A percentile compares a stretch with the other conserved stretches of the same genome.
Evolutionary conservation across 2,329 filamentous ascomycete genomes (phyloP).

Genomic region (Claviceps africana): DNA sequence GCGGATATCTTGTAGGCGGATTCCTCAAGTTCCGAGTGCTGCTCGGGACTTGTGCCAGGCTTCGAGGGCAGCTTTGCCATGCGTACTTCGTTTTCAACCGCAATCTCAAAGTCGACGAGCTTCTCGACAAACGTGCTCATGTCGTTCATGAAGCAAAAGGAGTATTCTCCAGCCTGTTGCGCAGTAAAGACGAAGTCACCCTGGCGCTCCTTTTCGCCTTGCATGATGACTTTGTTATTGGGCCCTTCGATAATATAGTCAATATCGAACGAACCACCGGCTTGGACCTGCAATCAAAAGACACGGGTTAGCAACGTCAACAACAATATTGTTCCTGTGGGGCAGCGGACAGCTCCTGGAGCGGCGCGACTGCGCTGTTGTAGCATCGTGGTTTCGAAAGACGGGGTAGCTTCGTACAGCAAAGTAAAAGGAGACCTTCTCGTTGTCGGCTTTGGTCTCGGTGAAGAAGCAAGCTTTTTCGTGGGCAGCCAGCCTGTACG

Average conservation of each 20-base stretch:
- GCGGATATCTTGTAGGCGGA: constrained; percentile 89
- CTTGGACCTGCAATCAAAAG: constrained; percentile 61
- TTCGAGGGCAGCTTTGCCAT: constrained; percentile 67
- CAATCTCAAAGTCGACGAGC: constrained; percentile 93
- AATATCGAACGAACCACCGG: constrained; percentile 92
- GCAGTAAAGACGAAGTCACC: constrained; percentile 97
- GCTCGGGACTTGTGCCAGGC: constrained; percentile 76
- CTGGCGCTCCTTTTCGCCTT: constrained; percentile 82
- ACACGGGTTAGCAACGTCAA: not conserved
- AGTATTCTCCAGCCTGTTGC: constrained; percentile 74
- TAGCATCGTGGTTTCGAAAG: not conserved
- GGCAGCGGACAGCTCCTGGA: not conserved
- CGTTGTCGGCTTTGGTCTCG: constrained; percentile 58
- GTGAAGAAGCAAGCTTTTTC: constrained; percentile 96
- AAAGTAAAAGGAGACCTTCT: constrained; percentile 97
- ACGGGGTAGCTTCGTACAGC: constrained; percentile 32
- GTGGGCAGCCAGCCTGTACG: constrained; percentile 79
- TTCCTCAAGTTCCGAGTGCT: constrained; percentile 80
- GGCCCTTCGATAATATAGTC: constrained; percentile 83
- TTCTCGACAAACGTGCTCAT: constrained; percentile 98
- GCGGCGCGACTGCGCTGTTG: not conserved
- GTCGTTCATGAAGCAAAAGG: constrained; percentile 96
- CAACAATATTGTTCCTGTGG: not conserved
- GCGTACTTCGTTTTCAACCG: constrained; percentile 81
- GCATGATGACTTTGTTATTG: constrained; percentile 63